Percentiles rank a stretch among this genome's conserved stretches.
Conservation (phyloP, 225 moss, liverwort and hornwort genomes). For the Asterella californica region DNA sequence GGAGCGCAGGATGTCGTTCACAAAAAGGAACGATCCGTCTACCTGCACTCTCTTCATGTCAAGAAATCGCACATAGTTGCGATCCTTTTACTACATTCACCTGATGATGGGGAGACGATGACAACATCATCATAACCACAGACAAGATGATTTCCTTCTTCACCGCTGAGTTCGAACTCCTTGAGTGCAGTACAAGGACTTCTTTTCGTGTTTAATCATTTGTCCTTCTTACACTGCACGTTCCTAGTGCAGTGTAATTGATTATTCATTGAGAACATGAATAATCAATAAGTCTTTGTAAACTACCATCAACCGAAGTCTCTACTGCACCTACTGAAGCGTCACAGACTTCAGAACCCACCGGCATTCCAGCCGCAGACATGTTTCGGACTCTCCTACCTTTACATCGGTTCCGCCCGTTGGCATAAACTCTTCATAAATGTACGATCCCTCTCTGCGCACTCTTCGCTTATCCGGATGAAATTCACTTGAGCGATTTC, state of each 20-base stretch:
- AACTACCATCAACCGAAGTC: not conserved
- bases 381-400: constrained; percentile 35
- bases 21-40: too few relatives aligned
- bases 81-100: too few relatives aligned
- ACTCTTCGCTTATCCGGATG: constrained; percentile 89
- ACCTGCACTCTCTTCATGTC: too few relatives aligned
- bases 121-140: too few relatives aligned
- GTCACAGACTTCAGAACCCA: not conserved
- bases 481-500: constrained; percentile 98
- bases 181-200: too few relatives aligned
- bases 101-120: too few relatives aligned
- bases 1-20: too few relatives aligned
- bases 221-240: too few relatives aligned
- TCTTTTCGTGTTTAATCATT: too few relatives aligned
- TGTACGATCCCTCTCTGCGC: constrained; percentile 88
- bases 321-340: not conserved
- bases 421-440: constrained; percentile 99
- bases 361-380: not conserved
- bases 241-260: not conserved
- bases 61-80: too few relatives aligned
- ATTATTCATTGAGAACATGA: not conserved
- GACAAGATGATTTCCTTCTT: too few relatives aligned
- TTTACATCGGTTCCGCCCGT: constrained; percentile 99
- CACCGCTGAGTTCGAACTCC: too few relatives aligned
- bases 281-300: not conserved